A percentile compares a stretch with the other conserved stretches of the same genome.
Evolutionary conservation across 179 eudicot species (phyloP).

Genomic region (Patellifolia procumbens): DNA sequence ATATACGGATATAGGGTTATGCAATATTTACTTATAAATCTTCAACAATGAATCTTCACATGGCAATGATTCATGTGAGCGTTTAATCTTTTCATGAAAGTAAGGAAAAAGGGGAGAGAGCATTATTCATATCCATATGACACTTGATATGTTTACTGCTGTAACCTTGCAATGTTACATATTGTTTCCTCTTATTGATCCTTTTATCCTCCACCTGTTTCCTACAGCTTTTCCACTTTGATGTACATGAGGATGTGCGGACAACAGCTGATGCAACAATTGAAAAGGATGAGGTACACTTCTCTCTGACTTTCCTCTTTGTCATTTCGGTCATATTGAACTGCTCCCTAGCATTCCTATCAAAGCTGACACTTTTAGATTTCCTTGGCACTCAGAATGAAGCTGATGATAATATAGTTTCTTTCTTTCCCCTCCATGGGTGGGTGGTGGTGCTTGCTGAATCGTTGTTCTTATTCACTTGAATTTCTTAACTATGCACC

Average conservation of each 20-base stretch:
- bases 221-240: conserved; percentile 94
- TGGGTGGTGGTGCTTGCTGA: neutral
- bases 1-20: no score
- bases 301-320: conserved; percentile 3
- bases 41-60: neutral
- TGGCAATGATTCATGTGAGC: neutral
- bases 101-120: no score
- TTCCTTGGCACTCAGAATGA: neutral
- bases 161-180: neutral
- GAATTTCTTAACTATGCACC: neutral
- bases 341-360: neutral
- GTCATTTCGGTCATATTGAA: neutral
- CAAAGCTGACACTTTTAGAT: neutral
- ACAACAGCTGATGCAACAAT: conserved; percentile 97
- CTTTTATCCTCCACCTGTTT: conserved; percentile 3
- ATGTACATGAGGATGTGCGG: conserved; percentile 98
- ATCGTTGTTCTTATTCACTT: neutral
- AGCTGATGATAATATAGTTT: no score
- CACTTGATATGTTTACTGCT: neutral
- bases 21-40: neutral
- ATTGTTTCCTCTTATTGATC: conserved; percentile 18
- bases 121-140: neutral
- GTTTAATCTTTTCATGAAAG: no score
- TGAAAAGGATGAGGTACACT: conserved; percentile 93
- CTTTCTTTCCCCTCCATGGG: no score